Percentiles rank a stretch among this genome's conserved stretches.
phyloP scores from a whole-genome alignment of 176 grass and related monocot species.

The Ensete glaucum region DNA sequence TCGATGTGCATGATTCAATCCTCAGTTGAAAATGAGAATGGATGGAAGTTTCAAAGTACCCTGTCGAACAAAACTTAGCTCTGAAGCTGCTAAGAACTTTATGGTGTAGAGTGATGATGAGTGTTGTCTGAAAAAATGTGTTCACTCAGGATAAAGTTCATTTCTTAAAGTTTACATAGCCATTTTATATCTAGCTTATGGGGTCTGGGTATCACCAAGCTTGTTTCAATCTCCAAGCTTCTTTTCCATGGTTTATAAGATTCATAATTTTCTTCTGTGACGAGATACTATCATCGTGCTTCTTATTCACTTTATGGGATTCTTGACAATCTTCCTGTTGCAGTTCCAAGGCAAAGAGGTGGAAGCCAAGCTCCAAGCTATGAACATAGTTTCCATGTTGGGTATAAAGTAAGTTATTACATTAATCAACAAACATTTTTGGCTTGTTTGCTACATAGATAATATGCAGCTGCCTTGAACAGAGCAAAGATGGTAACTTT shows the following conservation, averaged over 20 bases:
- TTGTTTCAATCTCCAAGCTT: neutral
- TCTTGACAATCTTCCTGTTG: slow-evolving; percentile 74
- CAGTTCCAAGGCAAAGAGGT: slow-evolving; percentile 63
- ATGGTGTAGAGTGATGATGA: slow-evolving; percentile 74
- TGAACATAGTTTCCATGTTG: slow-evolving; percentile 73
- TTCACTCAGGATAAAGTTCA: neutral
- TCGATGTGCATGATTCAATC: slow-evolving; percentile 1
- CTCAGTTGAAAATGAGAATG: slow-evolving; percentile 63
- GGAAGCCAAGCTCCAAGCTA: slow-evolving; percentile 47
- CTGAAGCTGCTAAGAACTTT: slow-evolving; percentile 63
- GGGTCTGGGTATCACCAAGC: neutral
- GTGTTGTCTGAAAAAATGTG: slow-evolving; percentile 44
- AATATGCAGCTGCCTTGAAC: slow-evolving; percentile 20
- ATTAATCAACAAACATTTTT: neutral
- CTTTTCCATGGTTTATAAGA: neutral
- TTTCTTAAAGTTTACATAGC: neutral
- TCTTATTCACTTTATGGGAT: slow-evolving; percentile 27
- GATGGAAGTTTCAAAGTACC: slow-evolving; percentile 57
- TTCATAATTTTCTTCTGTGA: neutral
- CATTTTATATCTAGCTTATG: neutral
- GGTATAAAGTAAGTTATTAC: slow-evolving; percentile 48
- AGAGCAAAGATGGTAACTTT: slow-evolving; percentile 66
- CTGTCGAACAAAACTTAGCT: slow-evolving; percentile 39
- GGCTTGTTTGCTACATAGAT: slow-evolving; percentile 15
- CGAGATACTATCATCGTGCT: neutral